phyloP scores from a whole-genome alignment of 1,139 yeast genomes.

The Geotrichum klebahnii region DNA sequence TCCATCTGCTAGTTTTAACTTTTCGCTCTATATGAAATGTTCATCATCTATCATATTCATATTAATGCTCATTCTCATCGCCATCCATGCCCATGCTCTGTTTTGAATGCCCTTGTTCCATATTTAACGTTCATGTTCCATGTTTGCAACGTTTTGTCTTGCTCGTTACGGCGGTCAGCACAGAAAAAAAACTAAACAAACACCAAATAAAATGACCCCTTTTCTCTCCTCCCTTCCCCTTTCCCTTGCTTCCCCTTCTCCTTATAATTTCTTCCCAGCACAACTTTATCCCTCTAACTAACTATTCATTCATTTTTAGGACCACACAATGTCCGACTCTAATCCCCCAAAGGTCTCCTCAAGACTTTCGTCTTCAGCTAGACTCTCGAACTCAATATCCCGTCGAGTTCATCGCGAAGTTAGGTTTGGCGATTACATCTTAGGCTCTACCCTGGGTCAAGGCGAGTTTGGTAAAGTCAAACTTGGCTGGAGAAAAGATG shows the following conservation, averaged over 20 bases:
- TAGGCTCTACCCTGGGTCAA: constrained; percentile 94
- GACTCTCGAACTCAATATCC: constrained; percentile 22
- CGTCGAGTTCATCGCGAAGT: constrained; percentile 32
- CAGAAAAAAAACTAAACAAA: background rate
- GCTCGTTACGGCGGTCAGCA: too few relatives aligned
- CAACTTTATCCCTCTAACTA: background rate
- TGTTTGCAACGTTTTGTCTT: background rate
- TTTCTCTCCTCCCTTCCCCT: constrained; percentile 2
- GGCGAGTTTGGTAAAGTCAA: constrained; percentile 98
- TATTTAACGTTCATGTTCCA: too few relatives aligned
- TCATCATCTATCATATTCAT: too few relatives aligned
- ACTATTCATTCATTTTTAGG: constrained; percentile 1
- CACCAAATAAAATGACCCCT: background rate
- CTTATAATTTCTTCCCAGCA: constrained; percentile 1
- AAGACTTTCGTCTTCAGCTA: constrained; percentile 22
- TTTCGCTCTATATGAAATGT: too few relatives aligned
- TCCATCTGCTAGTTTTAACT: too few relatives aligned
- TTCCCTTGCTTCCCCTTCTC: background rate
- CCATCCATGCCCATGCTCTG: background rate
- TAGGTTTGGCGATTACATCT: constrained; percentile 78
- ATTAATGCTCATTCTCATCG: background rate
- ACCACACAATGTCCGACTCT: constrained; percentile 18
- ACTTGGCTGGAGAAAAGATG: constrained; percentile 83
- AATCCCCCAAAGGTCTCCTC: constrained; percentile 22
- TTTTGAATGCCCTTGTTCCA: too few relatives aligned